A percentile compares a stretch with the other conserved stretches of the same genome.
phyloP scores from a whole-genome alignment of 2,329 filamentous ascomycete species.

The Fusarium solani-melongenae region DNA sequence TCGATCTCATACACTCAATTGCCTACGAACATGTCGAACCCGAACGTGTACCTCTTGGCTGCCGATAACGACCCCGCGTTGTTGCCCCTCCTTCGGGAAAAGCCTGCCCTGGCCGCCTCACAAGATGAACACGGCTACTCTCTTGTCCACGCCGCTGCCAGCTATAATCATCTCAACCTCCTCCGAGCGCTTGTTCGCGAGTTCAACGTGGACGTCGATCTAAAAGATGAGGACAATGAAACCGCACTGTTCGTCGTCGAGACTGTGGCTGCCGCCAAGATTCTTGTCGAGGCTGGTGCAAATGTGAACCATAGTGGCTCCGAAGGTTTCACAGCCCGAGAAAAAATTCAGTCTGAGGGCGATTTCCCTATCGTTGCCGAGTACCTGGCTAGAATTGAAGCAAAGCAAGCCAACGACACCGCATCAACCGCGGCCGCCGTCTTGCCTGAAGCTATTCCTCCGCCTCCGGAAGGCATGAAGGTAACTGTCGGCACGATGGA shows the following conservation, averaged over 20 bases:
- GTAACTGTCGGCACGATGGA: slow-evolving; percentile 82
- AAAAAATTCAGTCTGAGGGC: slow-evolving; percentile 69
- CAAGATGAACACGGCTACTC: slow-evolving; percentile 96
- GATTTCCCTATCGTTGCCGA: slow-evolving; percentile 38
- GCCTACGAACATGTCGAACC: slow-evolving; percentile 16
- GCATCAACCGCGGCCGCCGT: slow-evolving; percentile 42
- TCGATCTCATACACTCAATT: background rate
- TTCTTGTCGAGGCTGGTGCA: slow-evolving; percentile 82
- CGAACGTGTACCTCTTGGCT: slow-evolving; percentile 79
- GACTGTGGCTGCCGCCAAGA: slow-evolving; percentile 79
- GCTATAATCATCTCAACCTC: slow-evolving; percentile 88
- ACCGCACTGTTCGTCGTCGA: slow-evolving; percentile 96
- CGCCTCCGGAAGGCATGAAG: slow-evolving; percentile 79
- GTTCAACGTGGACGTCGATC: slow-evolving; percentile 81
- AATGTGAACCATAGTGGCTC: slow-evolving; percentile 73
- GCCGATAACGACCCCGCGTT: slow-evolving; percentile 83
- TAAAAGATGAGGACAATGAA: slow-evolving; percentile 91
- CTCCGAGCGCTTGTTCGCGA: slow-evolving; percentile 80
- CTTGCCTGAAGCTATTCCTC: slow-evolving; percentile 60
- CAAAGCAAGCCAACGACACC: slow-evolving; percentile 44
- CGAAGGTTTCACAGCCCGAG: slow-evolving; percentile 82
- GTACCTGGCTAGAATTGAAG: slow-evolving; percentile 36
- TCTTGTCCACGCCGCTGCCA: slow-evolving; percentile 90
- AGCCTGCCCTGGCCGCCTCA: slow-evolving; percentile 79
- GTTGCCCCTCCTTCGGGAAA: slow-evolving; percentile 76